A percentile compares a stretch with the other conserved stretches of the same genome.
phyloP scores from a whole-genome alignment of 176 grass and related monocot genomes.

The Triticum monococcum region DNA sequence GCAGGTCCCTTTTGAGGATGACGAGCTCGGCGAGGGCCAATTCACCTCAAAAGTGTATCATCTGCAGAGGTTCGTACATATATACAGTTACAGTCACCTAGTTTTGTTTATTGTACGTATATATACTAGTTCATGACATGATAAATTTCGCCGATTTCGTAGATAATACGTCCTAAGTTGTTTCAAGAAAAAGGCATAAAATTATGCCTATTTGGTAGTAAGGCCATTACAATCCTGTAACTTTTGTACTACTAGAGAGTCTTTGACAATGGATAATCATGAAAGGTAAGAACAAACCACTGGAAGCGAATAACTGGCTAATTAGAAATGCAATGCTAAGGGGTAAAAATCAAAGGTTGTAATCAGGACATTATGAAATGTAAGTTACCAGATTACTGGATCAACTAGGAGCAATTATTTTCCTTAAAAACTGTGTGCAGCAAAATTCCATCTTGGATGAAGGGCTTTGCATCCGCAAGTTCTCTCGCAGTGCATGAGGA shows the following conservation, averaged over 20 bases:
- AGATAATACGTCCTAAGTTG: not conserved
- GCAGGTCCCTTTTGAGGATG: slow-evolving; percentile 75
- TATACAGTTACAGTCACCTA: not conserved
- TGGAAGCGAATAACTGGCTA: not conserved
- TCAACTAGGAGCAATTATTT: not conserved
- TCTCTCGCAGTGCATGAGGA: slow-evolving; percentile 71
- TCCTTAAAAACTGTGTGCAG: slow-evolving; percentile 35
- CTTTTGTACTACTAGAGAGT: not conserved
- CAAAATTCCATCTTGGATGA: slow-evolving; percentile 94
- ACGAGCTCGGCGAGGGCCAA: slow-evolving; percentile 75
- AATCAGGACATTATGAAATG: not conserved
- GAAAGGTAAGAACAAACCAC: not conserved
- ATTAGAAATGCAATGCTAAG: not conserved
- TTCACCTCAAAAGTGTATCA: slow-evolving; percentile 74
- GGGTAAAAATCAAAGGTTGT: not conserved
- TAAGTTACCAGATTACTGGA: not conserved
- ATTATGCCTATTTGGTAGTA: not conserved
- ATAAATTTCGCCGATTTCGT: not conserved
- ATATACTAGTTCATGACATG: not conserved
- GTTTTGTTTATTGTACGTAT: not conserved
- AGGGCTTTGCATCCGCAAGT: slow-evolving; percentile 60
- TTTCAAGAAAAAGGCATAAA: not conserved
- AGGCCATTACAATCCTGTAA: not conserved
- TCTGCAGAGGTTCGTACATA: slow-evolving; percentile 61
- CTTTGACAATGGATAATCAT: not conserved